Evolutionary conservation across 345 rosid species (phyloP).

Genomic region (Cardamine occulta): DNA sequence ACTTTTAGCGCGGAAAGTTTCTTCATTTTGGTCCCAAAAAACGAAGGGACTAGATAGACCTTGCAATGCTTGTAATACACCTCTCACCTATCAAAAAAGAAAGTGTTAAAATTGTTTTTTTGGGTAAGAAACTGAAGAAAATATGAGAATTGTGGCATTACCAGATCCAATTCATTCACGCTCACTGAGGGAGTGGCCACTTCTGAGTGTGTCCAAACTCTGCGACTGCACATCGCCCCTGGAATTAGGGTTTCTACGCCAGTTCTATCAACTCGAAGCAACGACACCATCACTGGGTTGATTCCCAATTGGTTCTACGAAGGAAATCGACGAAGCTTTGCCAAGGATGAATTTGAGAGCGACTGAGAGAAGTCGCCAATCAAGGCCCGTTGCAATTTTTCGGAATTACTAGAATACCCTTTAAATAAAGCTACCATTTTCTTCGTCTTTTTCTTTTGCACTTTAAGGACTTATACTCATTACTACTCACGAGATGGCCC

Average conservation of each 20-base stretch:
- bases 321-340: neutral
- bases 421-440: neutral
- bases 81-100: slow-evolving; percentile 49
- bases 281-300: slow-evolving; percentile 43
- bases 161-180: slow-evolving; percentile 67
- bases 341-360: neutral
- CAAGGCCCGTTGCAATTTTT: neutral
- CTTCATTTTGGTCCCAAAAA: slow-evolving; percentile 59
- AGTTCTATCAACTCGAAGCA: slow-evolving; percentile 44
- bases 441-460: neutral
- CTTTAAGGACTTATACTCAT: slow-evolving; percentile 10
- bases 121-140: neutral
- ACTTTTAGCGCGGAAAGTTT: slow-evolving; percentile 48
- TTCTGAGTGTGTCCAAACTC: slow-evolving; percentile 19
- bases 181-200: slow-evolving; percentile 36
- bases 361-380: neutral
- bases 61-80: slow-evolving; percentile 71
- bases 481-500: slow-evolving; percentile 2
- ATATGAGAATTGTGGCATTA: slow-evolving; percentile 29
- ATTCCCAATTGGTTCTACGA: neutral
- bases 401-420: neutral
- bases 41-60: slow-evolving; percentile 71
- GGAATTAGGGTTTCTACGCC: slow-evolving; percentile 43
- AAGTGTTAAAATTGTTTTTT: neutral
- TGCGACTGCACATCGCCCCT: slow-evolving; percentile 17